Evolutionary conservation across 345 rosid genomes (phyloP).

Genomic region (Camelina sativa): DNA sequence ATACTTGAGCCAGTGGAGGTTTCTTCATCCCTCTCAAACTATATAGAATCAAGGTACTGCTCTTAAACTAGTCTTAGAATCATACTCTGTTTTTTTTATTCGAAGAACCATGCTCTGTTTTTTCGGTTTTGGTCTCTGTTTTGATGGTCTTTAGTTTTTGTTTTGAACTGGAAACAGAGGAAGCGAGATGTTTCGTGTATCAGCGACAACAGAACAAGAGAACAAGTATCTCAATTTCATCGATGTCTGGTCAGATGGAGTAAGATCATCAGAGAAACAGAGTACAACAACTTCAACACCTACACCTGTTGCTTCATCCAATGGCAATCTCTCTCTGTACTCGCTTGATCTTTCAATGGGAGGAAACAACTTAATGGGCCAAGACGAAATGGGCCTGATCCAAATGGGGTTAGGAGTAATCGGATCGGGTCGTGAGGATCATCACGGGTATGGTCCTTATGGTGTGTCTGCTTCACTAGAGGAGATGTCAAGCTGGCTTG

Average conservation of each 20-base stretch:
- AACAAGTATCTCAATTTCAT: constrained; percentile 54
- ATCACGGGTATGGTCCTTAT: constrained; percentile 36
- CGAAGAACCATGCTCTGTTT: not conserved
- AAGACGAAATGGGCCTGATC: constrained; percentile 47
- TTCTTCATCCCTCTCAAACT: constrained; percentile 5
- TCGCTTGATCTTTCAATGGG: constrained; percentile 63
- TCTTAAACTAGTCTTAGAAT: not conserved
- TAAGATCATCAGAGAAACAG: constrained; percentile 42
- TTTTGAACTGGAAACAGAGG: constrained; percentile 34
- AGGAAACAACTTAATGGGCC: constrained; percentile 43
- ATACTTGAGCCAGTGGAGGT: not conserved
- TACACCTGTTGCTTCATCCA: constrained; percentile 47
- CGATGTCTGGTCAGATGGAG: constrained; percentile 63
- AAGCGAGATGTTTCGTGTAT: constrained; percentile 28
- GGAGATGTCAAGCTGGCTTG: constrained; percentile 49
- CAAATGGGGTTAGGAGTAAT: constrained; percentile 49
- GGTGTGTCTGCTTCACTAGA: constrained; percentile 37
- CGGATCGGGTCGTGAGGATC: constrained; percentile 41
- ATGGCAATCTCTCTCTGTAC: constrained; percentile 50
- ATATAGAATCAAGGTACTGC: constrained; percentile 32
- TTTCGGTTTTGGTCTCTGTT: not conserved
- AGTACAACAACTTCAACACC: constrained; percentile 37
- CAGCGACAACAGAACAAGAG: constrained; percentile 30
- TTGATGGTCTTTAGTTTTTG: constrained; percentile 1
- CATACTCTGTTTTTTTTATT: constrained; percentile 27